These are phyloP conservation scores for Geotrichum australiense DNA, from an alignment of 1,139 yeast genomes.

Conservation along the genomic window DNA sequence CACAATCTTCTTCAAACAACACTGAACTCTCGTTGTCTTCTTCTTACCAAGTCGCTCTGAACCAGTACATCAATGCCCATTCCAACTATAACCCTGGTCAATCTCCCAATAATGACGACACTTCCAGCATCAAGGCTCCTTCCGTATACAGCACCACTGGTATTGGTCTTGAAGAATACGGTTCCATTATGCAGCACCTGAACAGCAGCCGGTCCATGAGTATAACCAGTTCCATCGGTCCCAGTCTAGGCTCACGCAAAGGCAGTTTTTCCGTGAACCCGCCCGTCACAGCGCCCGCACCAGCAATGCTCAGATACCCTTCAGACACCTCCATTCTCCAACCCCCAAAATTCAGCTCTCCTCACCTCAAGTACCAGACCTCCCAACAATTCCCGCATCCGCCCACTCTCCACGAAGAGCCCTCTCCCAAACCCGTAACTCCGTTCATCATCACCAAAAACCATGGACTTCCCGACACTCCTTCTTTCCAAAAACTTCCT, in stretches of 20 bases:
- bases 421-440: slow-evolving; percentile 1
- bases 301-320: neutral
- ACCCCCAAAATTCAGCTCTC: too few species aligned
- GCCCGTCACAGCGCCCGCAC: neutral
- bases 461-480: neutral
- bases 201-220: slow-evolving; percentile 9
- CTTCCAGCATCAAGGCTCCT: slow-evolving; percentile 3
- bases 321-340: neutral
- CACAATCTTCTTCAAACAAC: too few species aligned
- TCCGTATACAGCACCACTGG: slow-evolving; percentile 11
- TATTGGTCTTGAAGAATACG: slow-evolving; percentile 13
- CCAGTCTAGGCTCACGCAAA: neutral
- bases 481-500: slow-evolving; percentile 3
- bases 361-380: neutral
- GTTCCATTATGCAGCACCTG: slow-evolving; percentile 9
- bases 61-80: neutral
- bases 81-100: neutral
- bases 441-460: slow-evolving; percentile 2
- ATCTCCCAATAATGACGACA: slow-evolving; percentile 2
- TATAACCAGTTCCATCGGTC: slow-evolving; percentile 3
- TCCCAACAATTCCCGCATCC: slow-evolving; percentile 1
- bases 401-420: neutral
- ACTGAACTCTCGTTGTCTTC: too few species aligned
- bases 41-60: slow-evolving; percentile 6
- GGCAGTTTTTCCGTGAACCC: slow-evolving; percentile 1